Percentiles rank a stretch among this genome's conserved stretches.
These are phyloP conservation scores for Mycena leptocephala DNA, from an alignment of 768 basidiomycete species.

Conservation along the genomic window DNA sequence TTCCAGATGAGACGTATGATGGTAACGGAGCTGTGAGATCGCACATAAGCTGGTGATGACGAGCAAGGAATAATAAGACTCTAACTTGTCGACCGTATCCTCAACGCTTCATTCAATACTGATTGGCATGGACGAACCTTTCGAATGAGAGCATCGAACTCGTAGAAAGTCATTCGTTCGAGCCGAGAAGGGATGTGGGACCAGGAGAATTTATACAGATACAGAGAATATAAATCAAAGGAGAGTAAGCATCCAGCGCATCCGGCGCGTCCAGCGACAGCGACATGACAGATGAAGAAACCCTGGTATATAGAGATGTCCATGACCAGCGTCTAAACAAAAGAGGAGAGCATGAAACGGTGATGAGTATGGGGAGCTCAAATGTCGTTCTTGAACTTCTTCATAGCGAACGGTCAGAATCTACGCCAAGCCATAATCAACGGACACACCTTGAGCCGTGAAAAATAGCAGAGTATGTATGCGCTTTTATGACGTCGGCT, in stretches of 20 bases:
- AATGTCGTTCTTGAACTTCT: background rate
- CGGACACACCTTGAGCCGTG: background rate
- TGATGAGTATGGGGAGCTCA: background rate
- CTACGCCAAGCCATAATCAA: no score
- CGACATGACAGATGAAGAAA: background rate
- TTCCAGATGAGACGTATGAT: no score
- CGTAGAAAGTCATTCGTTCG: no score
- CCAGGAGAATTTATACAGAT: background rate
- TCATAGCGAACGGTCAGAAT: background rate
- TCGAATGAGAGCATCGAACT: no score
- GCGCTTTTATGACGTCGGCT: background rate
- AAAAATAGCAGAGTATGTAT: background rate
- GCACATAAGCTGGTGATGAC: no score
- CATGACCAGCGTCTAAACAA: background rate
- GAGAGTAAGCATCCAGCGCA: background rate
- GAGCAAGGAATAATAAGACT: no score
- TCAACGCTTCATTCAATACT: no score
- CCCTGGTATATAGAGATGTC: background rate
- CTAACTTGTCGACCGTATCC: no score
- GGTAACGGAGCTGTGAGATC: no score
- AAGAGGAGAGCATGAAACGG: background rate
- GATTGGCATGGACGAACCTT: no score
- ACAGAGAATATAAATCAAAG: background rate
- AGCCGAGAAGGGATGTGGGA: no score
- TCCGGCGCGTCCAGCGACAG: constrained; percentile 1